Evolutionary conservation across 441 rosid genomes (phyloP), one percentile per base, ranked within the genome.

Genomic region (Brassica balearica): DNA sequence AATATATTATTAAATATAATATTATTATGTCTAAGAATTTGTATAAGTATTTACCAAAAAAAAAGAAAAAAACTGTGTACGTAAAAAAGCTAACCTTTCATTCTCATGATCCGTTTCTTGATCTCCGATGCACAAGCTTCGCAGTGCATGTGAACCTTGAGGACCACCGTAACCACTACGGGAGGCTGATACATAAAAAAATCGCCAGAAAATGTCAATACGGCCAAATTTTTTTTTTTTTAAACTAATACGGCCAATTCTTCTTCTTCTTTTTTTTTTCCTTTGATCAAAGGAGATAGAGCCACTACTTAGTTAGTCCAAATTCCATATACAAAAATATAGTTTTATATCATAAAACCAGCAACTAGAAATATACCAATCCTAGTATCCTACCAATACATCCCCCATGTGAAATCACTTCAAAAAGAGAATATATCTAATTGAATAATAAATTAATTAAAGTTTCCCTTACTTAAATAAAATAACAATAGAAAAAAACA

Each of bases 101-200:
- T 93, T 81, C 87, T 84, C 75, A 68, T 89, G 74, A 95, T 93
- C 80, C 96, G 89, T 85, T 93, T 95, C 89, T 91, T 87, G 82
- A 92, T 89, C 78, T 72, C 92, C 77, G 85, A 86, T 6, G 98
- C 91, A 79, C 99, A 95, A 27, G 94, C 97, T 68, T 95, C 99
- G 61, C 99, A 95, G 74, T 95, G 97, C 99, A 95, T 95, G 87
- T 86, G 89, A 58, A 92, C 97, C 77, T 78, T 86, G 4, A 93
- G 86, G 62, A 92, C 90, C 85, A 93, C 95, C 6, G 77, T 85
- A 43, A 92, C 78, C 71, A 86, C 82, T 75, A 86, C 91, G 11
- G 83, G 87, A 63, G 92, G 89, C 98, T 87, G 88, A 15, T 68
- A 8, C 59, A 58, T 23, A 41, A 43, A 43, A 43, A 12, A 19